Base-by-base conservation (phyloP, 2,329 filamentous ascomycete genomes). In the Fusarium aywerte region DNA sequence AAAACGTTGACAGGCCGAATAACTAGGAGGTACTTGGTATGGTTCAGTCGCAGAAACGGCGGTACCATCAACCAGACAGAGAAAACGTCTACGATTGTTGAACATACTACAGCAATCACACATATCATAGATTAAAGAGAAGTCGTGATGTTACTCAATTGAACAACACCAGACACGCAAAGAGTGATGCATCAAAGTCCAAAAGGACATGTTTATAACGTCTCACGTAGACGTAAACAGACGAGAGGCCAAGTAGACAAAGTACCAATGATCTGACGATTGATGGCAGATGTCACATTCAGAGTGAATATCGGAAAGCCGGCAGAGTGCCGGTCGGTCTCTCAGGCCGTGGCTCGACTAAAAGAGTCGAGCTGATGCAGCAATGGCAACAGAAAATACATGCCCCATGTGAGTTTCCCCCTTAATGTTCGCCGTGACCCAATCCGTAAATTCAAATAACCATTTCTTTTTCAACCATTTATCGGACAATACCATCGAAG, bases 401-500 rank as follows among this genome's bases (percentile, higher is more conserved):
- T 78, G 75, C 76, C 76, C 74, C 66, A 69, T 66, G 75, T 73
- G 71, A 71, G 73, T 72, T 76, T 75, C 72, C 71, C 76, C 73
- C 73, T 62, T 69, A 73, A 71, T 75, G 71, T 81, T 80, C 76
- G 78, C 77, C 80, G 74, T 79, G 74, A 77, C 78, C 76, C 45
- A 48, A 77, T 77, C 77, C 75, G 70, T 74, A 80, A 73, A 75
- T 73, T 74, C 68, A 68, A 68, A 62, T 70, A 72, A 65, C 63
- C 67, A 62, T 64, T 47, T 61, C 32, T 48, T 54, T 62, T 63
- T 59, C 50, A 63, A 62, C 73, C 79, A 78, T 89, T 92, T 97
- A 98, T 87, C 96, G 91, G 86, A 99, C 93, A 82, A 98, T 98
- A 82, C 95, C 96, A 82, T 98, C 93, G 90, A 97, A 97, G 84